phyloP scores from a whole-genome alignment of 1,139 yeast species.

The Suhomyces yuchorum region DNA sequence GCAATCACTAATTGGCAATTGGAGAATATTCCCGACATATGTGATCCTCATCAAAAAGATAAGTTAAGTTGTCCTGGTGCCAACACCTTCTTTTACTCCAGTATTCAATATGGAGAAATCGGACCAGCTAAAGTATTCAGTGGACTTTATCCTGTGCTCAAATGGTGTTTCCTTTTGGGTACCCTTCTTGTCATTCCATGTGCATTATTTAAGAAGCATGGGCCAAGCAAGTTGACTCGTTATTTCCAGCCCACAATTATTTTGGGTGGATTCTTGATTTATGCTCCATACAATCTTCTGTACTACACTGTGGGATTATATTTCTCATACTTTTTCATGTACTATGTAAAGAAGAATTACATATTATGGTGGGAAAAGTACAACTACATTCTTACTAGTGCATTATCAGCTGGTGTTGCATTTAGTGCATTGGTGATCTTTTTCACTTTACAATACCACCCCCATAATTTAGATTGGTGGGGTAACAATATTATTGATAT shows the following conservation, averaged over 20 bases:
- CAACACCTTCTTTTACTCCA: conserved; percentile 51
- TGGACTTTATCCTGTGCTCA: conserved; percentile 50
- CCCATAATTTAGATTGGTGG: conserved; percentile 54
- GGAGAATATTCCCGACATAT: conserved; percentile 47
- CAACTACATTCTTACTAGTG: conserved; percentile 58
- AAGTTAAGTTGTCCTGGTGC: conserved; percentile 54
- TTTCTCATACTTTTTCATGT: conserved; percentile 54
- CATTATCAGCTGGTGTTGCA: conserved; percentile 62
- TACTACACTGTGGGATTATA: conserved; percentile 56
- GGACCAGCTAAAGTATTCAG: conserved; percentile 61
- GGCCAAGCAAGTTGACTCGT: conserved; percentile 32
- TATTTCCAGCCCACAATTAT: conserved; percentile 51
- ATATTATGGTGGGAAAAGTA: conserved; percentile 65
- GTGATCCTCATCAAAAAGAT: conserved; percentile 44
- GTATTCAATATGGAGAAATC: conserved; percentile 65
- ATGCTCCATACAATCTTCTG: conserved; percentile 58
- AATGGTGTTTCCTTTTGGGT: conserved; percentile 58
- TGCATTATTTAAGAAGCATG: conserved; percentile 39
- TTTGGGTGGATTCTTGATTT: conserved; percentile 47
- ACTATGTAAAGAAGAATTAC: conserved; percentile 50
- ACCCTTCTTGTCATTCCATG: conserved; percentile 47
- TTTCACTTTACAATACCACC: conserved; percentile 54
- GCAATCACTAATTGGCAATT: conserved; percentile 60
- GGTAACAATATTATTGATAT: conserved; percentile 49
- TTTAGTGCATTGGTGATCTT: conserved; percentile 56